Base-by-base conservation (phyloP, 2,329 filamentous ascomycete species). In the Albifimbria verrucaria region DNA sequence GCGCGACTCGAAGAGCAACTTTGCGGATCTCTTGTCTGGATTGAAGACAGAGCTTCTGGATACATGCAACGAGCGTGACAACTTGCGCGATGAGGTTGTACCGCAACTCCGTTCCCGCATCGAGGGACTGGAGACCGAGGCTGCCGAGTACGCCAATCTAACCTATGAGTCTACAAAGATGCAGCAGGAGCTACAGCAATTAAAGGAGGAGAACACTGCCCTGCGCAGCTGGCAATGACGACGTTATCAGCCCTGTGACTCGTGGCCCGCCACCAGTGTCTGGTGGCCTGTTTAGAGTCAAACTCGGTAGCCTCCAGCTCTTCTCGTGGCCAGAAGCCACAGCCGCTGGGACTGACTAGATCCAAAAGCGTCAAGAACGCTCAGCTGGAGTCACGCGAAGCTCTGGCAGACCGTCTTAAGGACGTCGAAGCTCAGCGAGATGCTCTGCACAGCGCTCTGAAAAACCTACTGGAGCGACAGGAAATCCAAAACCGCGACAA, bases 351-450 rank as follows among this genome's bases (percentile, higher is more conserved):
- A 9, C 62, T 90, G 32, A 81, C 83, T 9, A 77, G 88, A 56
- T 87, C 87, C 10, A 82, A 78, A 63, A 82, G 74, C 42, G 74
- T 80, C 42, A 76, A 87, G 76, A 76, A 65, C 68, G 52, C 48
- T 21, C 72, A 69, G 49, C 70, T 64, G 54, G 82, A 89, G 60
- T 85, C 83, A 4, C 79, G 85, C 51, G 89, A 93, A 51, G 80
- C 83, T 11, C 72, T 92, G 17, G 83, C 86, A 2, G 92, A 96
- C 60, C 83, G 89, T 25, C 79, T 96, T 18, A 96, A 96, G 70
- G 93, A 97, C 59, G 87, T 97, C 11, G 93, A 97, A 71, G 86
- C 90, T 43, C 94, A 99, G 73, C 85, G 94, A 46, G 93, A 99
- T 70, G 92, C 93, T 1, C 78, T 99, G 7, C 94, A 97, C 73